Evolutionary conservation across 306 rosid genomes (phyloP).

Genomic region (Rosa persica): DNA sequence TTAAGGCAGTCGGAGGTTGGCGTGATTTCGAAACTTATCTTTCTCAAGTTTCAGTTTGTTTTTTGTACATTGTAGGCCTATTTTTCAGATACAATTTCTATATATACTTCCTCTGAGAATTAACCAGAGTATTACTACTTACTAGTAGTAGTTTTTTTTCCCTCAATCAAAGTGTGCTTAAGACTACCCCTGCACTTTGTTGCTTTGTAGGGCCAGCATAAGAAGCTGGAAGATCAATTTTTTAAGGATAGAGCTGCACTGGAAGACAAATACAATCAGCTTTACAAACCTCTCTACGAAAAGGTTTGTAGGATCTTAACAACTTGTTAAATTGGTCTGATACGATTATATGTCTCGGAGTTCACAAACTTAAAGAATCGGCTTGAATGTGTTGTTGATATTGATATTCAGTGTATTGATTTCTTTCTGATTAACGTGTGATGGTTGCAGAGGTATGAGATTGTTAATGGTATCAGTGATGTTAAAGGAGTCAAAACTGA

Average conservation of each 20-base stretch:
- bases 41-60: too few species aligned
- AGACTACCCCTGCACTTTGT: too few species aligned
- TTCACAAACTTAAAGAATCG: too few species aligned
- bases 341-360: too few species aligned
- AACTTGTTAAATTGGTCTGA: not conserved
- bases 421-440: slow-evolving; percentile 1
- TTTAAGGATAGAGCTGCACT: slow-evolving; percentile 74
- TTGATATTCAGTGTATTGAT: slow-evolving; percentile 5
- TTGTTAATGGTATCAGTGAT: slow-evolving; percentile 61
- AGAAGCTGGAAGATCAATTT: slow-evolving; percentile 54
- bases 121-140: too few species aligned
- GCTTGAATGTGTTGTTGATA: not conserved
- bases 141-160: too few species aligned
- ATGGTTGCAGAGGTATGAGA: slow-evolving; percentile 52
- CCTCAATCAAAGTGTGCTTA: too few species aligned
- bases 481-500: slow-evolving; percentile 48
- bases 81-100: not conserved
- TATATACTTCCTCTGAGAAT: not conserved
- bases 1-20: slow-evolving; percentile 72
- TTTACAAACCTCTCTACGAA: slow-evolving; percentile 55
- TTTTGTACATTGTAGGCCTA: too few species aligned
- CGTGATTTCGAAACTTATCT: too few species aligned
- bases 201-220: slow-evolving; percentile 51
- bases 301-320: slow-evolving; percentile 35
- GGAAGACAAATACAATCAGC: slow-evolving; percentile 68